These are phyloP conservation scores for Candida sanyaensis DNA, from an alignment of 1,139 yeast genomes.

Conservation along the genomic window DNA sequence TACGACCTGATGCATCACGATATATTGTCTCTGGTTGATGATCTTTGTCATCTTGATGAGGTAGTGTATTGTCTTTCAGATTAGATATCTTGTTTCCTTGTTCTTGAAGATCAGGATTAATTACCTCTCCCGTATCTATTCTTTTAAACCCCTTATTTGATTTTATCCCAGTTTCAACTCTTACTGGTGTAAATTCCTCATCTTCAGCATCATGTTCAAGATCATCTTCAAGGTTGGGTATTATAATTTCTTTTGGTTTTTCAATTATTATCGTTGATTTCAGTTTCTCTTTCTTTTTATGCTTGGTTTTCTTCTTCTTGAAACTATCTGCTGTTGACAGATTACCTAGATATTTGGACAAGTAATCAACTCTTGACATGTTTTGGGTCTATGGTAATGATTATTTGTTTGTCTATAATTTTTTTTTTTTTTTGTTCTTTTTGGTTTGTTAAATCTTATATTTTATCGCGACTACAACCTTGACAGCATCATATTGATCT, in stretches of 20 bases:
- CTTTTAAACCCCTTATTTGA: conserved; percentile 37
- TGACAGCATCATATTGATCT: too few species aligned
- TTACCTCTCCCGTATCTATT: conserved; percentile 32
- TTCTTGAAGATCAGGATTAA: background rate
- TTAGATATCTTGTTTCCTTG: background rate
- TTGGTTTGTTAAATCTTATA: too few species aligned
- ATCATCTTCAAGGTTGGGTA: conserved; percentile 4
- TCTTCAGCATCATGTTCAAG: background rate
- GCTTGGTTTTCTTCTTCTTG: background rate
- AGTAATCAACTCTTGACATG: conserved; percentile 4
- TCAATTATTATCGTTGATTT: conserved; percentile 2
- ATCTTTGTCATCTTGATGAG: background rate
- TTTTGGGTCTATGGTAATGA: background rate
- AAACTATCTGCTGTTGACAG: background rate
- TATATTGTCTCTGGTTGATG: conserved; percentile 30
- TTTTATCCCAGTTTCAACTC: conserved; percentile 17
- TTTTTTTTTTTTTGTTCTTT: too few species aligned
- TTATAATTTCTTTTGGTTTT: conserved; percentile 1
- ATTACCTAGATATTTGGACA: background rate
- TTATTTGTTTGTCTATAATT: too few species aligned
- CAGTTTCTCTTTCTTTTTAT: conserved; percentile 12
- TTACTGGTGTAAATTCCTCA: conserved; percentile 21
- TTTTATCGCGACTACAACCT: too few species aligned
- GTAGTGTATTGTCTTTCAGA: background rate
- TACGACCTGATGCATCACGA: conserved; percentile 42